Conservation (phyloP, 2,329 filamentous ascomycete genomes). For the Berkeleyomyces basicola region DNA sequence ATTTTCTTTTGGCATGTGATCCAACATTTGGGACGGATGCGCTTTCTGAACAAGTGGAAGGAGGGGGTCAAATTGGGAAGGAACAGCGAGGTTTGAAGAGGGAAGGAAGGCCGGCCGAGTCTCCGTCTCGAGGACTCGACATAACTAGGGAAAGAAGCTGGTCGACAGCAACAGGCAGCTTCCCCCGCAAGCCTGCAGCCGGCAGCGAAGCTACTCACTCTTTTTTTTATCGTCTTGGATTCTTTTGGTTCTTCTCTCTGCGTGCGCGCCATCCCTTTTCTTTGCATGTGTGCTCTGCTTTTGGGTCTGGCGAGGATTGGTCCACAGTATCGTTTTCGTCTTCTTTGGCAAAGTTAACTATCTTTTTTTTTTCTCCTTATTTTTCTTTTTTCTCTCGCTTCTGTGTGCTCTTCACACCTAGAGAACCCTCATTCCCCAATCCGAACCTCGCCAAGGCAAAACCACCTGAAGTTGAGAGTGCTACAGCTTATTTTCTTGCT, state of each 20-base stretch:
- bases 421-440: no score
- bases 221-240: background rate
- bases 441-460: no score
- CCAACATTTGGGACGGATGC: background rate
- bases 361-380: background rate
- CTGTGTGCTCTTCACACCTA: no score
- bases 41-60: background rate
- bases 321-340: background rate
- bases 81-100: background rate
- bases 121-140: no score
- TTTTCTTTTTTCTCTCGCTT: background rate
- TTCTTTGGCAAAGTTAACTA: background rate
- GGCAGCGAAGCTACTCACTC: background rate
- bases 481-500: background rate
- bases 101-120: background rate
- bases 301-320: background rate
- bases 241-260: background rate
- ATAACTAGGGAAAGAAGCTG: background rate
- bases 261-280: background rate
- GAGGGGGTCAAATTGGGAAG: background rate
- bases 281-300: background rate
- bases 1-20: slow-evolving; percentile 4
- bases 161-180: background rate
- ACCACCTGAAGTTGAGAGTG: no score
- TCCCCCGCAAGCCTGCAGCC: background rate